Evolutionary conservation across 768 basidiomycete genomes (phyloP).

Genomic region (Clitopilus passeckerianus): DNA sequence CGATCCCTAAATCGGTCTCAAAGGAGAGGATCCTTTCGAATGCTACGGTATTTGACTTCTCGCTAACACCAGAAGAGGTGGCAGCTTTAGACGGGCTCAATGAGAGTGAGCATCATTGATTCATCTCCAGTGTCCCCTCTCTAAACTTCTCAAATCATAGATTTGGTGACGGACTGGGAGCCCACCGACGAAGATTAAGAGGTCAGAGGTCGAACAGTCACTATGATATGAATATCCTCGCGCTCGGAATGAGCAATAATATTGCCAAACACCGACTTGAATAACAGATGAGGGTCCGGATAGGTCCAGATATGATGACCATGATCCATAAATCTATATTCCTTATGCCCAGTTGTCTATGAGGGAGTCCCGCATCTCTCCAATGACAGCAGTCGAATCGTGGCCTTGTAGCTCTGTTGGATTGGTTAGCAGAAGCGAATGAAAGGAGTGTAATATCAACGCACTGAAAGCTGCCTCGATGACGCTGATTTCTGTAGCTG

Average conservation of each 20-base stretch:
- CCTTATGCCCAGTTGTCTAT: conserved; percentile 91
- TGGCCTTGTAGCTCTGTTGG: conserved; percentile 81
- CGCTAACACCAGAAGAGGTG: conserved; percentile 46
- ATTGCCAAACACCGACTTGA: not conserved
- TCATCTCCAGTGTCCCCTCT: not conserved
- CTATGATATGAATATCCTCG: not conserved
- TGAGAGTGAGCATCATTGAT: conserved; percentile 28
- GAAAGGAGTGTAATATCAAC: conserved; percentile 25
- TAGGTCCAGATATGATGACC: too few relatives aligned
- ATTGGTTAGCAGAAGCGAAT: not conserved
- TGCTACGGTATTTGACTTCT: conserved; percentile 59
- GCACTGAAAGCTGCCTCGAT: conserved; percentile 96
- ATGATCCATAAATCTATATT: not conserved
- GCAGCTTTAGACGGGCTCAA: conserved; percentile 45
- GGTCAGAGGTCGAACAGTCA: not conserved
- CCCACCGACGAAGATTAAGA: conserved; percentile 18
- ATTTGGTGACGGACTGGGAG: conserved; percentile 8
- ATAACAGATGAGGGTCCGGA: too few relatives aligned
- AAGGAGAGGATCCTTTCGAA: conserved; percentile 53
- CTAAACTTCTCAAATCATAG: not conserved
- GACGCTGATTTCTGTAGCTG: conserved; percentile 98
- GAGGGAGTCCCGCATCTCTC: conserved; percentile 87
- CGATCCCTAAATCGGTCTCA: conserved; percentile 60
- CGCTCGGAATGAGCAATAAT: not conserved
- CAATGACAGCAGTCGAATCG: conserved; percentile 75